A percentile compares a stretch with the other conserved stretches of the same genome.
Evolutionary conservation across 306 rosid species (phyloP).

Genomic region (Prunus fruticosa): DNA sequence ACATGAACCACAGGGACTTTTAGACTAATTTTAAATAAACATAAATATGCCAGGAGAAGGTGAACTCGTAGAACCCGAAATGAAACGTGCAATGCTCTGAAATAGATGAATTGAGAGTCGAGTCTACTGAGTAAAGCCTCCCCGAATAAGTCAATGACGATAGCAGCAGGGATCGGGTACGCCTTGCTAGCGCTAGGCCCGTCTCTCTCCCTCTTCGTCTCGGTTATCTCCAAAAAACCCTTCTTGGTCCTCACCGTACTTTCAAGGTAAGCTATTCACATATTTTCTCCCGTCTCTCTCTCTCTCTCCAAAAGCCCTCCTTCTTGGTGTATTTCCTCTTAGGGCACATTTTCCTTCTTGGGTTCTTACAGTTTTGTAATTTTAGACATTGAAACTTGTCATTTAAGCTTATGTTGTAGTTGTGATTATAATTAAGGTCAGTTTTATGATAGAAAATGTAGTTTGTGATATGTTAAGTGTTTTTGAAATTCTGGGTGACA

Average conservation of each 20-base stretch:
- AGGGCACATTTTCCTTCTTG: background rate
- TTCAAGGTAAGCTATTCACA: constrained; percentile 51
- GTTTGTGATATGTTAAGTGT: background rate
- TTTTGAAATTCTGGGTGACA: background rate
- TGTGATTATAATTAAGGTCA: background rate
- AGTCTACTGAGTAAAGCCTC: background rate
- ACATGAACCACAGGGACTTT: too few relatives aligned
- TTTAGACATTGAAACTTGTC: background rate
- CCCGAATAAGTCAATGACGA: constrained; percentile 42
- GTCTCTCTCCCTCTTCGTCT: constrained; percentile 75
- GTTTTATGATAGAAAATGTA: background rate
- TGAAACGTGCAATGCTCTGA: too few relatives aligned
- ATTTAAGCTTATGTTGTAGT: background rate
- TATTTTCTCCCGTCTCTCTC: background rate
- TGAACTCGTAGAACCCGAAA: background rate
- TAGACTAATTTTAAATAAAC: too few relatives aligned
- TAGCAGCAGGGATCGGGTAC: constrained; percentile 87
- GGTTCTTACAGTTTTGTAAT: background rate
- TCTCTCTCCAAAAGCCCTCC: background rate
- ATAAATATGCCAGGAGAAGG: too few relatives aligned
- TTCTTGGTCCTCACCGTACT: constrained; percentile 87
- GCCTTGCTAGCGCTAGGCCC: constrained; percentile 84
- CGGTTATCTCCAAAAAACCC: constrained; percentile 82
- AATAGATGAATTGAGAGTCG: background rate
- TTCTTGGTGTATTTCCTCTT: background rate